A percentile compares a stretch with the other conserved stretches of the same genome.
Conservation (phyloP, 257 asterid species). For the Marsdenia floribunda region DNA sequence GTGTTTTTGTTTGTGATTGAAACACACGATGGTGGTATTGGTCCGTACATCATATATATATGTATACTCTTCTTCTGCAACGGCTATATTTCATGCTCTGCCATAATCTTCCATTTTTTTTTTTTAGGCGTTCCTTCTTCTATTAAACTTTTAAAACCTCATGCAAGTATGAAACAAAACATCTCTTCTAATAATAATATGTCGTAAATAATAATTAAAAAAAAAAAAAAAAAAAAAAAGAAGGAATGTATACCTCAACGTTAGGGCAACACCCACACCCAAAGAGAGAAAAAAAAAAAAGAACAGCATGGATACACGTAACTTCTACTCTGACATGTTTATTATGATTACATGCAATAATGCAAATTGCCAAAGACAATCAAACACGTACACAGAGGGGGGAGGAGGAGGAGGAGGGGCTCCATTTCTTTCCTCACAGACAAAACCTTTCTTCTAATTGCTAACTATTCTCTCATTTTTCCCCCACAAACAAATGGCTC, state of each 20-base stretch:
- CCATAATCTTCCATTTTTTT: background rate
- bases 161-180: background rate
- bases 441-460: too few species aligned
- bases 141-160: background rate
- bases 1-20: background rate
- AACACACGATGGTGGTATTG: background rate
- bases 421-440: background rate
- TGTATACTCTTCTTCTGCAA: background rate
- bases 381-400: too few species aligned
- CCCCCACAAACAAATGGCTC: too few species aligned
- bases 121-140: background rate
- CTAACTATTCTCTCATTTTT: too few species aligned
- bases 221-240: too few species aligned
- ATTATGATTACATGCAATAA: slow-evolving; percentile 33
- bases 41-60: background rate
- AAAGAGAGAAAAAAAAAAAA: background rate
- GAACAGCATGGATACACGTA: background rate
- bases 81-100: slow-evolving; percentile 39
- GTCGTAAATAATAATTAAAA: too few species aligned
- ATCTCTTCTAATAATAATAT: too few species aligned
- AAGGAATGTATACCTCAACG: background rate
- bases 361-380: background rate
- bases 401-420: background rate
- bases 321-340: slow-evolving; percentile 2
- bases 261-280: background rate